These are phyloP conservation scores for Dichotomopilus funicola DNA, from an alignment of 2,329 filamentous ascomycete genomes.

Conservation along the genomic window DNA sequence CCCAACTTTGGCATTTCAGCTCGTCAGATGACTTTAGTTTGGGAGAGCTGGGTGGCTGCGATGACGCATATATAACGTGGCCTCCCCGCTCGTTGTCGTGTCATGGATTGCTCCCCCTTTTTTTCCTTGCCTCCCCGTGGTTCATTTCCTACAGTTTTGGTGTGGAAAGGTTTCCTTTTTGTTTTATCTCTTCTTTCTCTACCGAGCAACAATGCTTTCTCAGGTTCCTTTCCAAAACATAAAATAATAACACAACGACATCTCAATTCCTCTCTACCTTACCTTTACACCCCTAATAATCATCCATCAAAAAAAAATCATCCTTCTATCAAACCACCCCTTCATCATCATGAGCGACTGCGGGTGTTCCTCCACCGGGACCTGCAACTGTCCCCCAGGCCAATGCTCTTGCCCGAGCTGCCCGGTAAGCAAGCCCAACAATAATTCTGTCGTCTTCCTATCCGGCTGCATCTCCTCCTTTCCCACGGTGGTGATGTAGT, in stretches of 20 bases:
- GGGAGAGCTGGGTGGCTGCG: too few species aligned
- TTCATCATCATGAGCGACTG: constrained; percentile 17
- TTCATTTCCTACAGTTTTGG: not conserved
- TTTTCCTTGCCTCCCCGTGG: not conserved
- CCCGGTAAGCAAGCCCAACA: constrained; percentile 18
- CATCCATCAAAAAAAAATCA: not conserved
- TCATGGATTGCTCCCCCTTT: too few species aligned
- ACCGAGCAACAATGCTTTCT: not conserved
- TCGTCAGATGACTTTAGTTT: too few species aligned
- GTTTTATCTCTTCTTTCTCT: not conserved
- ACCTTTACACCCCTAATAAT: not conserved
- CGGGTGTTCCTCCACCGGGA: constrained; percentile 18
- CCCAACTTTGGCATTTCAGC: too few species aligned
- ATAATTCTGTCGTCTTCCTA: too few species aligned
- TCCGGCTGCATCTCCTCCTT: not conserved
- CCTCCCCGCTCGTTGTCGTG: not conserved
- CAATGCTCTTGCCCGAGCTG: constrained; percentile 23
- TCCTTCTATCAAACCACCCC: not conserved
- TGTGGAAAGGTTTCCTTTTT: not conserved
- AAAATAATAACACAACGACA: too few species aligned
- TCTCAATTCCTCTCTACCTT: too few species aligned
- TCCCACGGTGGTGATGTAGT: not conserved
- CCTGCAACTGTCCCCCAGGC: constrained; percentile 19
- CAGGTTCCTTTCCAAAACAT: too few species aligned
- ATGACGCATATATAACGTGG: not conserved